phyloP scores from a whole-genome alignment of 176 grass and related monocot species.

The Musa schizocarpa region DNA sequence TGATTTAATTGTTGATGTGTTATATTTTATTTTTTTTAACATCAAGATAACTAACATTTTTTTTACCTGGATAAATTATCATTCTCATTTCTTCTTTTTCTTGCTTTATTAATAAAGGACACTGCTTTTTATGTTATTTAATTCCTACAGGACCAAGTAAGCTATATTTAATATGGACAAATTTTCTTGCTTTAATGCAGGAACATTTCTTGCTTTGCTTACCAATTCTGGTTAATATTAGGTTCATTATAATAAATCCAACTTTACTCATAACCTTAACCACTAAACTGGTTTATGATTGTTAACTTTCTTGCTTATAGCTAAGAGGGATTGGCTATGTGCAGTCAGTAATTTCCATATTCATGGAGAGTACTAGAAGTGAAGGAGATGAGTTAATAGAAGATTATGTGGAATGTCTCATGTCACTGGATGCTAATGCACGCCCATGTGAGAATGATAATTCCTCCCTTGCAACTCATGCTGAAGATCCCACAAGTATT shows the following conservation, averaged over 20 bases:
- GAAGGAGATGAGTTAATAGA: slow-evolving; percentile 62
- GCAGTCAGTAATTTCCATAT: not conserved
- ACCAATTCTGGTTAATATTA: not conserved
- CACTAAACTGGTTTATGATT: not conserved
- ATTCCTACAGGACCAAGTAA: not conserved
- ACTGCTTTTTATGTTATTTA: not conserved
- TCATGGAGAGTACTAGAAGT: slow-evolving; percentile 40
- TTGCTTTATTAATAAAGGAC: not conserved
- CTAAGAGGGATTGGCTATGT: not conserved
- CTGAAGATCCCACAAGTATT: slow-evolving; percentile 9
- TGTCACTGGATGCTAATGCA: slow-evolving; percentile 69
- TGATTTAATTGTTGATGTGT: not conserved
- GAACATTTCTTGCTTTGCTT: not conserved
- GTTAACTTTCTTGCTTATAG: not conserved
- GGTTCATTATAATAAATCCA: not conserved
- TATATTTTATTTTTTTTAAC: not conserved
- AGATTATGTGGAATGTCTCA: slow-evolving; percentile 78
- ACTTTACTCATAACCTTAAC: not conserved
- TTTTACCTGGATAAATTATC: not conserved
- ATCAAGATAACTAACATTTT: not conserved
- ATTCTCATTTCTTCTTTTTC: not conserved
- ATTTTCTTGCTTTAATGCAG: not conserved
- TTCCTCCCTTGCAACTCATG: slow-evolving; percentile 29
- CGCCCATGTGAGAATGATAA: slow-evolving; percentile 28
- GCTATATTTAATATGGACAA: not conserved